Base-by-base conservation (phyloP, 2,329 filamentous ascomycete genomes). In the Elsinoe arachidis region DNA sequence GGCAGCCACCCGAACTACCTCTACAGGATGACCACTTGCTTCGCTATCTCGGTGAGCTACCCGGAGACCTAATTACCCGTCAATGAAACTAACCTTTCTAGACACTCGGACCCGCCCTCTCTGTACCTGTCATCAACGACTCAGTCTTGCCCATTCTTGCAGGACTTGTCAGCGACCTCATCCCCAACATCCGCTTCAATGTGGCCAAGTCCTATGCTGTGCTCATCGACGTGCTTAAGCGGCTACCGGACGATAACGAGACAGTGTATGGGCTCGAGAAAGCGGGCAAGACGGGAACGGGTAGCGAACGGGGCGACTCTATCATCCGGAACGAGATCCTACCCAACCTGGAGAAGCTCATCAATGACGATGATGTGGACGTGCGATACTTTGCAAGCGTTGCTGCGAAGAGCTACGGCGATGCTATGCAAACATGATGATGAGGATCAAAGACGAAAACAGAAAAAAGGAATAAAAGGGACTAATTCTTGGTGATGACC, bases 11-110 rank as follows among this genome's bases (percentile, higher is more conserved):
- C 92, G 61, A 99, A 99, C 77, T 99, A 99, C 72, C 86, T 99
- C 55, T 99, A 99, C 81, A 84, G 93, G 71, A 99, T 99, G 93
- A 99, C 93, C 9, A 99, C 93, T n/a, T 97, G 92, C 77, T 99
- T 99, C 72, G 93, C 93, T 61, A 95, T 99, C 64, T 92, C 90
- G 66, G 93, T 99, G 81, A 79, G 88, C 81, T 33, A 21, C 2
- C 37, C 15, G 2, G 11, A 11, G 15, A 44, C 4, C 33, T 41
- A n/a, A 7, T 34, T 12, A 15, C 38, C 14, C 14, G 12, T n/a
- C 33, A 9, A 54, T 46, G 1, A 26, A 14, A 58, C 63, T 65
- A 58, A 67, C 41, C 35, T 6, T 19, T n/a, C 51, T 64, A 99
- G 93, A 99, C 92, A 21, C 84, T 99, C 61, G 88, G 93, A 30